Evolutionary conservation across 352 stramenopile genomes (phyloP).

Genomic region (Phytophthora vignae): DNA sequence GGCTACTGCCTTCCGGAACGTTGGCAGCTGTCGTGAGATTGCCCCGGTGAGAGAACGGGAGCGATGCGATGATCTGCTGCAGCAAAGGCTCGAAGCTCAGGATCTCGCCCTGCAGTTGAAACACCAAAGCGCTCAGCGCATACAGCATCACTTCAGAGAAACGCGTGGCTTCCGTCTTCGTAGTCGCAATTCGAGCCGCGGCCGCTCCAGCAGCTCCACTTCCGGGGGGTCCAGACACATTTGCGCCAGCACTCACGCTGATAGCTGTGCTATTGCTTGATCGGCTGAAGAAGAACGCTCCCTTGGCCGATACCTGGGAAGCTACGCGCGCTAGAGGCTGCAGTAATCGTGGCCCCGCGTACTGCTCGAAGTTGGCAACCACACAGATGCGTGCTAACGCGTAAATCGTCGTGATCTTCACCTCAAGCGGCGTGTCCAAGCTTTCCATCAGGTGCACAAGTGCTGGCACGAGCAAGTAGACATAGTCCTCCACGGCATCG

Average conservation of each 20-base stretch:
- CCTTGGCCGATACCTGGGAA: slow-evolving; percentile 78
- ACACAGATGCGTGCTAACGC: slow-evolving; percentile 71
- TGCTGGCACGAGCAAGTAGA: slow-evolving; percentile 95
- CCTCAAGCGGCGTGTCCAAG: slow-evolving; percentile 83
- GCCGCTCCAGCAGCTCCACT: slow-evolving; percentile 23
- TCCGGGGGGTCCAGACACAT: slow-evolving; percentile 14
- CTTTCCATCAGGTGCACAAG: slow-evolving; percentile 94
- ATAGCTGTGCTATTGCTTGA: slow-evolving; percentile 40
- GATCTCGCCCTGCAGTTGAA: slow-evolving; percentile 78
- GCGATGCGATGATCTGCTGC: slow-evolving; percentile 62
- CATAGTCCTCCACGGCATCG: slow-evolving; percentile 93
- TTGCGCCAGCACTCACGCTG: slow-evolving; percentile 15
- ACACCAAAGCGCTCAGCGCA: slow-evolving; percentile 72
- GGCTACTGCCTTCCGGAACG: slow-evolving; percentile 20
- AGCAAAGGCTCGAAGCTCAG: slow-evolving; percentile 80
- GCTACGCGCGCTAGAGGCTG: slow-evolving; percentile 76
- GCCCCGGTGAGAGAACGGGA: slow-evolving; percentile 53
- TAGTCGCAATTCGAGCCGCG: slow-evolving; percentile 56
- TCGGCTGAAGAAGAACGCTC: slow-evolving; percentile 66
- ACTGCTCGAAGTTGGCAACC: slow-evolving; percentile 80
- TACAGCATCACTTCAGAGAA: slow-evolving; percentile 86
- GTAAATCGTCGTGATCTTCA: slow-evolving; percentile 81
- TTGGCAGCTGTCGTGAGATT: slow-evolving; percentile 29
- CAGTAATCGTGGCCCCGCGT: slow-evolving; percentile 76
- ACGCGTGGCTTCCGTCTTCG: slow-evolving; percentile 68